A percentile compares a stretch with the other conserved stretches of the same genome.
These are phyloP conservation scores for Neoboletus brunneissimus DNA, from an alignment of 768 basidiomycete genomes.

Conservation along the genomic window DNA sequence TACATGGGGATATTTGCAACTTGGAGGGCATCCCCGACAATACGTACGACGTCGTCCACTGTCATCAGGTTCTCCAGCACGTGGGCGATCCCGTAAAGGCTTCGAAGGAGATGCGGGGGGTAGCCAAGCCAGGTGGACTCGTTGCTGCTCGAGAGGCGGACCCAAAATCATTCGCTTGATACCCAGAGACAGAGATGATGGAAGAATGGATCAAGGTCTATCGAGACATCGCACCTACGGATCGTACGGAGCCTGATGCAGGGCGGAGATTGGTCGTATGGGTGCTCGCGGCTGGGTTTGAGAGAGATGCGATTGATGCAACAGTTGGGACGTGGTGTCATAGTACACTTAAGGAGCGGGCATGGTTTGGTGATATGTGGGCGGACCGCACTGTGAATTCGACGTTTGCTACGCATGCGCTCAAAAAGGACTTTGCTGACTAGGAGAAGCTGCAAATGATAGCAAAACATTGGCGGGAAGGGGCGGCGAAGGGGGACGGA, in stretches of 20 bases:
- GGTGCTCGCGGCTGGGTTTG: slow-evolving; percentile 39
- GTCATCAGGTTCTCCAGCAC: slow-evolving; percentile 51
- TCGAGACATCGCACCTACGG: slow-evolving; percentile 23
- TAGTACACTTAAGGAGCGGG: slow-evolving; percentile 34
- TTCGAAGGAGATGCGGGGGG: slow-evolving; percentile 47
- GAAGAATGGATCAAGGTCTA: slow-evolving; percentile 23
- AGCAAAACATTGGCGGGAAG: slow-evolving; percentile 28
- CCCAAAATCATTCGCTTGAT: slow-evolving; percentile 33
- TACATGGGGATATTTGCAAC: slow-evolving; percentile 36
- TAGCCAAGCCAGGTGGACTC: slow-evolving; percentile 44
- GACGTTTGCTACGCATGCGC: slow-evolving; percentile 22
- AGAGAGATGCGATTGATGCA: slow-evolving; percentile 24
- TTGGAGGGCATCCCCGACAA: slow-evolving; percentile 37
- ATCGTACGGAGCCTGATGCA: slow-evolving; percentile 39
- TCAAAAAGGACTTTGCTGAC: slow-evolving; percentile 26
- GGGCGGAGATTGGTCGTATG: slow-evolving; percentile 38
- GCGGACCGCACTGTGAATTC: slow-evolving; percentile 32
- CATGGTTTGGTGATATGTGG: slow-evolving; percentile 40
- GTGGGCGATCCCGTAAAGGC: slow-evolving; percentile 39
- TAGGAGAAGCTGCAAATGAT: slow-evolving; percentile 8
- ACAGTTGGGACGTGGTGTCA: slow-evolving; percentile 38
- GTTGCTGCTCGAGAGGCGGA: slow-evolving; percentile 46
- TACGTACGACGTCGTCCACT: slow-evolving; percentile 48
- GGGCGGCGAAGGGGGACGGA: slow-evolving; percentile 34
- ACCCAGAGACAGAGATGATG: slow-evolving; percentile 35